Evolutionary conservation across 2,329 filamentous ascomycete species (phyloP), one percentile per base, ranked within the genome.

Genomic region (Cytospora leucostoma): DNA sequence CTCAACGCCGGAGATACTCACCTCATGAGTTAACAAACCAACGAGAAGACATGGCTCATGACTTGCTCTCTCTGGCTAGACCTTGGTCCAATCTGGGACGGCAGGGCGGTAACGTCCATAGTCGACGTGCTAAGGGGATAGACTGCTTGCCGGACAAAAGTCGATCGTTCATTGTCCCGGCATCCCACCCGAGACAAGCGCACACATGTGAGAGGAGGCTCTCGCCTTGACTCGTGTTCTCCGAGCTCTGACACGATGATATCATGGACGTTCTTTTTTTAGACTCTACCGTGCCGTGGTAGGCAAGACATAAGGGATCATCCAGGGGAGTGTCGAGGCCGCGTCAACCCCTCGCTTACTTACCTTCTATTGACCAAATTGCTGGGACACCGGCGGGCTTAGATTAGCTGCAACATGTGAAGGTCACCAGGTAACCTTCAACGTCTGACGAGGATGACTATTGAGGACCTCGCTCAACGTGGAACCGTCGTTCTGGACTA

Each of bases 101-200:
- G 38, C 37, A 50, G 44, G 65, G 59, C 54, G 58, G 54, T 54
- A 74, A 70, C 61, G 66, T 69, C 19, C 73, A 68, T 67, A 77
- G 59, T 55, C 38, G 49, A 52, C 37, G 51, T 53, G 59, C 38
- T 33, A 40, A 40, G 8, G 47, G 40, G 13, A 4, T 53, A 40
- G 54, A 27, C 40, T 21, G 38, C 37, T 11, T 38, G 27, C 27
- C 49, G n/a, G 35, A 19, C 19, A 51, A 12, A 44, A 53, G 49
- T 27, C 38, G 54, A 50, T 38, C 47, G 51, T 55, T 53, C 47
- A 19, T 61, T 40, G 59, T 53, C 50, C 51, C 33, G 38, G 51
- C 44, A 44, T 52, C 59, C 51, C 40, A 11, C 27, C 27, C 27
- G 27, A 27, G 38, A 61, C 47, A 52, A 33, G 51, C 10, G 35